A percentile compares a stretch with the other conserved stretches of the same genome.
Conservation (phyloP, 805 yeast genomes). For the Kazachstania africana region DNA sequence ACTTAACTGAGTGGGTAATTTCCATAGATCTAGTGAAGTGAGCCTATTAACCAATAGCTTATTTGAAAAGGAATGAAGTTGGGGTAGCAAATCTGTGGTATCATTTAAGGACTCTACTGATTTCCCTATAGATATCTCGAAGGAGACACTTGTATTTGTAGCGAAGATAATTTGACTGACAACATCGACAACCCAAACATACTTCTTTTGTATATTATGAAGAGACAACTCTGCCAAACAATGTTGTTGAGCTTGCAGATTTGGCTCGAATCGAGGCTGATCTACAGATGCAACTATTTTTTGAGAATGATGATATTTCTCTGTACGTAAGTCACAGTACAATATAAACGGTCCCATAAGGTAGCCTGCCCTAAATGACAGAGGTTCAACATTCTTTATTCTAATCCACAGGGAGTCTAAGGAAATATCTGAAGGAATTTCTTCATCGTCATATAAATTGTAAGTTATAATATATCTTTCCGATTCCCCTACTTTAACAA, state of each 20-base stretch:
- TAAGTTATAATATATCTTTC: constrained; percentile 45
- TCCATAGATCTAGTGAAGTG: constrained; percentile 63
- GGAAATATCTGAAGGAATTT: constrained; percentile 17
- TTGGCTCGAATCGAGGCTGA: constrained; percentile 67
- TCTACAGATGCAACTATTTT: constrained; percentile 56
- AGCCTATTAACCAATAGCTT: constrained; percentile 38
- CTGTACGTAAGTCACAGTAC: constrained; percentile 55
- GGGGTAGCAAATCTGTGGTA: constrained; percentile 6
- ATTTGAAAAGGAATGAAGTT: constrained; percentile 23
- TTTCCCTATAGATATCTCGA: constrained; percentile 45
- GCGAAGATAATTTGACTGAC: constrained; percentile 62
- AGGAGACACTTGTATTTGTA: constrained; percentile 45
- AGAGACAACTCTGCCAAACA: constrained; percentile 49
- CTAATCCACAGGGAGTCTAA: constrained; percentile 37
- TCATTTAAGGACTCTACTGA: constrained; percentile 21
- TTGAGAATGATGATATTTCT: constrained; percentile 40
- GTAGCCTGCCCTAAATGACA: constrained; percentile 49
- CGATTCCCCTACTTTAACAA: constrained; percentile 46
- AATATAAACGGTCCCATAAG: constrained; percentile 67
- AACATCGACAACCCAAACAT: constrained; percentile 63
- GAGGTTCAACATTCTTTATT: constrained; percentile 47
- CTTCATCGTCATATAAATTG: constrained; percentile 28
- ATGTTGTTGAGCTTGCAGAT: constrained; percentile 55
- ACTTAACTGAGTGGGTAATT: constrained; percentile 33
- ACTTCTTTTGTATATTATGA: constrained; percentile 45